Conservation (phyloP, 768 basidiomycete genomes). For the Boletus rufocinnamomeus region DNA sequence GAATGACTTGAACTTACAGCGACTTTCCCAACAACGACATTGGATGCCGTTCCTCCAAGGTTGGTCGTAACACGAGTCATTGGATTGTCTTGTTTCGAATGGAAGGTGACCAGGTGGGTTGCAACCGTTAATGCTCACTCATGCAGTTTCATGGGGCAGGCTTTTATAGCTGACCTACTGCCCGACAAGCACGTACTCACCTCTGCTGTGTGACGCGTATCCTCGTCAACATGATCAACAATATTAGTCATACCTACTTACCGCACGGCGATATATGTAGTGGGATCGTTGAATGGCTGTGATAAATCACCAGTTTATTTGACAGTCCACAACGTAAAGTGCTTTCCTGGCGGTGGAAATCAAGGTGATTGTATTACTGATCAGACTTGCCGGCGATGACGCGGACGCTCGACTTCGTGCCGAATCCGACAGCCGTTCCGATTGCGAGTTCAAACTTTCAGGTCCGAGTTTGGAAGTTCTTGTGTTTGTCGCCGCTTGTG, state of each 20-base stretch:
- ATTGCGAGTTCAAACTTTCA: too few relatives aligned
- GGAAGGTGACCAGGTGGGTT: not conserved
- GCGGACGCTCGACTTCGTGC: too few relatives aligned
- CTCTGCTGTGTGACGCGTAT: not conserved
- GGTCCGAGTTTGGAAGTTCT: too few relatives aligned
- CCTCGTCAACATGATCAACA: not conserved
- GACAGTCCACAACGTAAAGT: too few relatives aligned
- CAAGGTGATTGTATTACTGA: too few relatives aligned
- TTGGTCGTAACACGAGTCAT: constrained; percentile 36
- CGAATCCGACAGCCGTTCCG: too few relatives aligned
- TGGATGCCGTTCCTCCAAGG: constrained; percentile 42
- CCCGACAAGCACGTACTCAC: not conserved
- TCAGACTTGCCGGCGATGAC: too few relatives aligned
- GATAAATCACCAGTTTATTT: not conserved
- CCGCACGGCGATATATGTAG: too few relatives aligned
- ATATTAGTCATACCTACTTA: not conserved
- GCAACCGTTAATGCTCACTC: not conserved
- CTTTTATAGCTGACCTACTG: not conserved
- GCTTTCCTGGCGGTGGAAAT: too few relatives aligned
- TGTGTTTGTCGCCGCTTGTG: too few relatives aligned
- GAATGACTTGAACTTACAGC: constrained; percentile 29
- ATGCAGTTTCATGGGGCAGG: not conserved
- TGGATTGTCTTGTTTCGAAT: not conserved
- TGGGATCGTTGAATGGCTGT: not conserved
- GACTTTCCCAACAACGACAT: constrained; percentile 38